Base-by-base conservation (phyloP, 2,329 filamentous ascomycete species). In the Claviceps spartinae region DNA sequence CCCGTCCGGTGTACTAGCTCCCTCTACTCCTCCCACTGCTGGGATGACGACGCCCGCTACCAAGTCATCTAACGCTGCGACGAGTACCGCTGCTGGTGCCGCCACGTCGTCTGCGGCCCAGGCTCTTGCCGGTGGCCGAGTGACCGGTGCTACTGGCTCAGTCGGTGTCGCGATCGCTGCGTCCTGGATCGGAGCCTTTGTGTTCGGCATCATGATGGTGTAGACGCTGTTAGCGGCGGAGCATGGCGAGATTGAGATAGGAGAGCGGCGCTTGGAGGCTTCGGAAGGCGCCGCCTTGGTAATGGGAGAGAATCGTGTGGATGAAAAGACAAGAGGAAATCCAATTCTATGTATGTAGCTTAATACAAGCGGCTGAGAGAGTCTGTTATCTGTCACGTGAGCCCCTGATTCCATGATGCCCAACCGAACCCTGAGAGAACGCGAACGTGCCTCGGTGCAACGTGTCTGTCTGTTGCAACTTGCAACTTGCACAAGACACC, bases 1-100 rank as follows among this genome's bases (percentile, higher is more conserved):
- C 47, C 56, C 54, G 11, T 52, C 56, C 2, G 58, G 57, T n/a
- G 54, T 58, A 4, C 37, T 53, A 4, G 48, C 49, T 20, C 53
- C 53, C n/a, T 45, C 50, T 16, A 5, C 5, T 8, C 30, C 42
- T 42, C 49, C 52, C 22, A 37, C 50, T 47, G 52, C 53, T 47
- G 38, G 18, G 18, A n/a, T 47, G 13, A 26, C 43, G 20, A 44
- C 41, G 24, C 22, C 48, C 26, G 22, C 48, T 14, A 11, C 49
- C 30, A 42, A 41, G 45, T 22, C 36, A 11, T 40, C 47, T 14
- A 26, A n/a, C n/a, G 47, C 47, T n/a, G 22, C 18, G 18, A 20
- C 41, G 41, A 18, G 9, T 20, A 40, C 46, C 34, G 37, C 55
- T 4, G 9, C 48, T 22, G 51, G 22, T 37, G 43, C 20, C 9